phyloP scores from a whole-genome alignment of 2,329 filamentous ascomycete genomes.

The Pseudocercospora fuligena region DNA sequence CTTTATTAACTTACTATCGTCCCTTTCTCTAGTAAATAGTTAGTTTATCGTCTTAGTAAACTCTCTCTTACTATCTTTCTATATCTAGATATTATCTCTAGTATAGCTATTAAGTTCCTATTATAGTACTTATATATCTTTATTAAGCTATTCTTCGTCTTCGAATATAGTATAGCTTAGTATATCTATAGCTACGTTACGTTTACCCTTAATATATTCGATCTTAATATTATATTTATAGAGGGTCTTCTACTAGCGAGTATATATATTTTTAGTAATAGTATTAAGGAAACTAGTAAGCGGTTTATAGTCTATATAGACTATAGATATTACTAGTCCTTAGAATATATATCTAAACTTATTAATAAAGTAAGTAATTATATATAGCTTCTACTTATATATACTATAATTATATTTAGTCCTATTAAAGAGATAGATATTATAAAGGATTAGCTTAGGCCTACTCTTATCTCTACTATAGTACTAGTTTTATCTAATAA shows the following conservation, averaged over 20 bases:
- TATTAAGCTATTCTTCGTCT: background rate
- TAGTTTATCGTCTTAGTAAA: background rate
- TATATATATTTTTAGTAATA: background rate
- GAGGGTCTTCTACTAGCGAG: background rate
- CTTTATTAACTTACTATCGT: background rate
- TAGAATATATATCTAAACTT: too few species aligned
- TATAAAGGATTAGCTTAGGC: background rate
- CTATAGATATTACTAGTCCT: too few species aligned
- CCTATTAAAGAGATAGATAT: background rate
- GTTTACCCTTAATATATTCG: background rate
- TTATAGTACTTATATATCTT: background rate
- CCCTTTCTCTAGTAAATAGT: background rate
- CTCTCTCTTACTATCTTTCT: background rate
- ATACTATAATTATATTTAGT: background rate
- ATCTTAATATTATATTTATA: background rate
- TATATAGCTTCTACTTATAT: background rate
- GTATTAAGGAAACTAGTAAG: background rate
- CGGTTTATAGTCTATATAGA: too few species aligned
- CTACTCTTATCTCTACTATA: background rate
- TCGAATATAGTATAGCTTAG: background rate
- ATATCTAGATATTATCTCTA: background rate
- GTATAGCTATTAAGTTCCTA: background rate
- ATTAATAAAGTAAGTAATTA: background rate
- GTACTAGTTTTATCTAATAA: background rate
- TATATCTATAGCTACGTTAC: background rate